Evolutionary conservation across 1,284 basidiomycete species (phyloP).

Genomic region (Macrocybe sp.): DNA sequence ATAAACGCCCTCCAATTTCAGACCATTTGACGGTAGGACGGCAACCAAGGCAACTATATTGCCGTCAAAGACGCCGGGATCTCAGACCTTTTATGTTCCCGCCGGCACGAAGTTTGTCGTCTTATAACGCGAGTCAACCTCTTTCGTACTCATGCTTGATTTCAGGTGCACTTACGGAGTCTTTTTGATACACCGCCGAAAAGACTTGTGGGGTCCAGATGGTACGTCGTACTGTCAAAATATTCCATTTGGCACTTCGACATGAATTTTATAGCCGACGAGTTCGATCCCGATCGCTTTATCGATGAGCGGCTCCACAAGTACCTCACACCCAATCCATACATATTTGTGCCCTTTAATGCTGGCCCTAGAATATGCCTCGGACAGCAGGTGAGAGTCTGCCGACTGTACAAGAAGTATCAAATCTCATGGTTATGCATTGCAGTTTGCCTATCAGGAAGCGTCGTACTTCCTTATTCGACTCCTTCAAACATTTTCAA

Average conservation of each 20-base stretch:
- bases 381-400: slow-evolving; percentile 43
- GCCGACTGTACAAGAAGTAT: background rate
- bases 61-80: slow-evolving; percentile 12
- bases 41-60: slow-evolving; percentile 16
- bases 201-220: slow-evolving; percentile 36
- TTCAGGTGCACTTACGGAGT: slow-evolving; percentile 24
- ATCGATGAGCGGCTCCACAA: slow-evolving; percentile 47
- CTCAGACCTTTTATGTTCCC: too few relatives aligned
- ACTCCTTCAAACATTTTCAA: slow-evolving; percentile 40
- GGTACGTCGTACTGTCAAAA: slow-evolving; percentile 16
- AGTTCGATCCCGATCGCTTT: slow-evolving; percentile 51
- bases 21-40: slow-evolving; percentile 25
- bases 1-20: slow-evolving; percentile 5
- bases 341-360: slow-evolving; percentile 59
- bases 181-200: slow-evolving; percentile 32
- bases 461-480: slow-evolving; percentile 35
- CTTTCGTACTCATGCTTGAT: background rate
- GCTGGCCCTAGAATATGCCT: slow-evolving; percentile 56
- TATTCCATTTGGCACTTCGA: background rate
- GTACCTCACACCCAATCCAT: slow-evolving; percentile 50
- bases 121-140: too few relatives aligned
- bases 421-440: background rate
- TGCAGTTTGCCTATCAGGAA: slow-evolving; percentile 35
- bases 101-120: too few relatives aligned
- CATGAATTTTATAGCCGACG: slow-evolving; percentile 5